Base-by-base conservation (phyloP, 2,329 filamentous ascomycete species). In the Microsporum canis region DNA sequence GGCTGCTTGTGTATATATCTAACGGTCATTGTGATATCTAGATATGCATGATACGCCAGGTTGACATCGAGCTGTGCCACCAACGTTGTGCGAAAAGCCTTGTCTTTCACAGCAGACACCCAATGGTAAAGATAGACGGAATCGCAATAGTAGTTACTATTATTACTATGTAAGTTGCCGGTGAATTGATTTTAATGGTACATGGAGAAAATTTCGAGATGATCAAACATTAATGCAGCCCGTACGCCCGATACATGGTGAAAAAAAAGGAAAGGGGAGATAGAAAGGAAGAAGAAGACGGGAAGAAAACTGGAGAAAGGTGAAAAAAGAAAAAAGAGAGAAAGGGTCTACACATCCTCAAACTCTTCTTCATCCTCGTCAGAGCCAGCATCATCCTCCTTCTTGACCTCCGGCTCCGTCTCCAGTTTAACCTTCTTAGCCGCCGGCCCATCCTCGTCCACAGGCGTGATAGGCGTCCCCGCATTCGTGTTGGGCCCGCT, bases 391-490 rank as follows among this genome's bases (percentile, higher is more conserved):
- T 59, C 69, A 64, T 75, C 71, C 63, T 75, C 71, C 56, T 72
- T 71, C 62, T 73, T 73, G n/a, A 71, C 64, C 12, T 67, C 66
- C 1, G 64, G 63, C 59, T 77, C 71, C 0, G 64, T 62, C 58
- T 77, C 71, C n/a, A 73, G 65, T 62, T 77, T 79, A 58, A 77
- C 67, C 63, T 72, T 78, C 69, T 79, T 79, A 68, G 79, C 78
- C 27, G 69, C 65, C 1, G 71, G 66, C 3, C 75, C 75, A 0
- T 72, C 75, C 27, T 76, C 74, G 47, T 72, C 73, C 1, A 66
- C 67, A n/a, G 70, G 67, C 1, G 71, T 72, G 36, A 70, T 68
- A 0, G 75, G 75, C 1, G 74, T 76, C 1, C 69, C 72, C 4
- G 65, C 66, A 29, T 70, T 68, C 2, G 75, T 77, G 4, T 71